phyloP scores from a whole-genome alignment of 2,329 filamentous ascomycete genomes.

The Fusarium anthophilum region DNA sequence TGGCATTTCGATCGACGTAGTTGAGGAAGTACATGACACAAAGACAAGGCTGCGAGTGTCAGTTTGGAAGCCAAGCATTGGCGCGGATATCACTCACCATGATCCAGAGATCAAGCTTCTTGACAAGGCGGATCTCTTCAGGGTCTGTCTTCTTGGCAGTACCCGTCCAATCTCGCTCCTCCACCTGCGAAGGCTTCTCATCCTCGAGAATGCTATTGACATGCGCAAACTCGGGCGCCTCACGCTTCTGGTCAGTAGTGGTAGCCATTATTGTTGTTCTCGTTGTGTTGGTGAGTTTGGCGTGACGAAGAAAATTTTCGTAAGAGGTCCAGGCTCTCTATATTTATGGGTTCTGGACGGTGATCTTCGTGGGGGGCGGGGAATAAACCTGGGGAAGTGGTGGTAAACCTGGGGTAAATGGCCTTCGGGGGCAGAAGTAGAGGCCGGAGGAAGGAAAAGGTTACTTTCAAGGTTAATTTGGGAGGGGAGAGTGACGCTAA shows the following conservation, averaged over 20 bases:
- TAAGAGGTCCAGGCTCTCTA: conserved; percentile 1
- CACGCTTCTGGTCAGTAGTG: conserved; percentile 10
- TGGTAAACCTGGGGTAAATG: conserved; percentile 12
- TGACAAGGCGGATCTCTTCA: conserved; percentile 51
- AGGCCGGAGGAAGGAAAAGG: conserved; percentile 9
- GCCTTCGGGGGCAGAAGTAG: conserved; percentile 29
- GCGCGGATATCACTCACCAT: conserved; percentile 46
- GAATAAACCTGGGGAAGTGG: conserved; percentile 24
- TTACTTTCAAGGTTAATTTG: not conserved
- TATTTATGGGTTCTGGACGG: conserved; percentile 25
- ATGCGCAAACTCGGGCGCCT: conserved; percentile 32
- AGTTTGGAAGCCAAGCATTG: not conserved
- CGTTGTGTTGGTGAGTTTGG: not conserved
- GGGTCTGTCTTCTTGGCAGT: conserved; percentile 51
- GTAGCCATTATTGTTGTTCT: conserved; percentile 9
- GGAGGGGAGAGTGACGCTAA: conserved; percentile 1
- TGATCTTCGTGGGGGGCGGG: conserved; percentile 31
- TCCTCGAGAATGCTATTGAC: conserved; percentile 38
- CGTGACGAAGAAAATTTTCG: not conserved
- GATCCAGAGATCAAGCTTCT: conserved; percentile 53
- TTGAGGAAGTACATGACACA: conserved; percentile 57
- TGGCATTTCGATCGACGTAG: conserved; percentile 57
- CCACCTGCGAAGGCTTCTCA: conserved; percentile 32
- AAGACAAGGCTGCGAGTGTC: conserved; percentile 36
- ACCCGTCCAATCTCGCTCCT: conserved; percentile 50